Percentiles rank a stretch among this genome's conserved stretches.
phyloP scores from a whole-genome alignment of 2,329 filamentous ascomycete species.

The Dothistroma septosporum region DNA sequence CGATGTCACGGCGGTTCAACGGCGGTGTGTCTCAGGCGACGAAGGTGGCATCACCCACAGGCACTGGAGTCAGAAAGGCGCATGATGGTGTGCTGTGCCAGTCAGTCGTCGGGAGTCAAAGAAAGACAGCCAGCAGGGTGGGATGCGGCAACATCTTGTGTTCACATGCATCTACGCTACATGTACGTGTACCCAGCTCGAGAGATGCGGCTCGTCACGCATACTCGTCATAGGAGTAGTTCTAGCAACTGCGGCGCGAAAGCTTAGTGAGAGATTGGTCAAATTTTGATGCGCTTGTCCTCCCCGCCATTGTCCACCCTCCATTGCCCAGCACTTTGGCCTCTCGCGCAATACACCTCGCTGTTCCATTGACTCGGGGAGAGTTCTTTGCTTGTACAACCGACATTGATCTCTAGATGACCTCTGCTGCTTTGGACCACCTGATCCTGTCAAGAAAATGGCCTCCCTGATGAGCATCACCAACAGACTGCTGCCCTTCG shows the following conservation, averaged over 20 bases:
- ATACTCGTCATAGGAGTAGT: not conserved
- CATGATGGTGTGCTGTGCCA: not conserved
- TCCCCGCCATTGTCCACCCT: not conserved
- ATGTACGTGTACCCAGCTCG: no score
- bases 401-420: not conserved
- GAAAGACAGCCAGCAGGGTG: not conserved
- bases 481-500: slow-evolving; percentile 47
- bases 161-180: no score
- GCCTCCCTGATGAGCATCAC: slow-evolving; percentile 27
- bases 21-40: not conserved
- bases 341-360: not conserved
- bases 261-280: not conserved
- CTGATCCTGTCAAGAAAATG: slow-evolving; percentile 18
- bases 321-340: not conserved
- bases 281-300: not conserved
- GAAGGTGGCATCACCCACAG: not conserved
- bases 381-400: not conserved
- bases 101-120: not conserved
- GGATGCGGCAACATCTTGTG: not conserved
- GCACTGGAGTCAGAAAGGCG: not conserved
- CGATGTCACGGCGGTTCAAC: not conserved
- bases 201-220: no score
- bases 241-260: not conserved
- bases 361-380: not conserved
- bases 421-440: not conserved